A percentile compares a stretch with the other conserved stretches of the same genome.
Conservation (phyloP, 352 stramenopile genomes). For the Pythium myriotylum region DNA sequence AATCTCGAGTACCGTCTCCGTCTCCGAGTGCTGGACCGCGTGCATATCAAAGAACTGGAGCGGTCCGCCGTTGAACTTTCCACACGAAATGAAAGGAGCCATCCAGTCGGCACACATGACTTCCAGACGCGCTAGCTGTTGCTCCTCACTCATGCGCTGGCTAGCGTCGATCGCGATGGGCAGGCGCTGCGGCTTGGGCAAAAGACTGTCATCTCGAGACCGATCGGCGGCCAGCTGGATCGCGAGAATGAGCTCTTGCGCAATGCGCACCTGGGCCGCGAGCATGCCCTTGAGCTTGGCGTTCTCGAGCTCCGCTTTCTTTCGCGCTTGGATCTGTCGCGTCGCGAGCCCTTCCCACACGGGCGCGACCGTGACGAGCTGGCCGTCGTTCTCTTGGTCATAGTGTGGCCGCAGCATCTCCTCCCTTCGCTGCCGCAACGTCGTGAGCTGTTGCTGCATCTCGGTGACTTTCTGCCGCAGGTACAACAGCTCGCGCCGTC, state of each 20-base stretch:
- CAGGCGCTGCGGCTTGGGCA: not conserved
- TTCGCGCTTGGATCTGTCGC: conserved; percentile 39
- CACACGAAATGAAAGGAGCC: not conserved
- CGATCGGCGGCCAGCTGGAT: not conserved
- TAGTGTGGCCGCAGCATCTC: conserved; percentile 1
- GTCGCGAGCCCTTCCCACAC: conserved; percentile 47
- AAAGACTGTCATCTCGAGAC: not conserved
- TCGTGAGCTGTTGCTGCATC: not conserved
- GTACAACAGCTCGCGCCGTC: not conserved
- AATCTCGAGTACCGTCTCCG: not conserved
- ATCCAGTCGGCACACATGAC: not conserved
- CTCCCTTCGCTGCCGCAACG: not conserved
- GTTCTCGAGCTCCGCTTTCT: conserved; percentile 28
- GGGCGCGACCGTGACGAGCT: conserved; percentile 13
- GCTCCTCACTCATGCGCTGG: not conserved
- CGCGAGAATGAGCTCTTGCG: not conserved
- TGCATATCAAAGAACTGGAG: conserved; percentile 2
- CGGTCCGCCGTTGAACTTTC: not conserved
- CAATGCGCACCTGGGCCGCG: not conserved
- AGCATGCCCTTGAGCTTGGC: not conserved
- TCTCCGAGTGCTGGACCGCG: not conserved
- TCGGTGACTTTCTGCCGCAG: not conserved
- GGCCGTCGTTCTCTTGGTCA: not conserved
- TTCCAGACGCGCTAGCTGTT: conserved; percentile 3
- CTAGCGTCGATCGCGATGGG: conserved; percentile 4